Evolutionary conservation across 1,284 basidiomycete genomes (phyloP), one percentile per base, ranked within the genome.

Genomic region (Marasmius sp.): DNA sequence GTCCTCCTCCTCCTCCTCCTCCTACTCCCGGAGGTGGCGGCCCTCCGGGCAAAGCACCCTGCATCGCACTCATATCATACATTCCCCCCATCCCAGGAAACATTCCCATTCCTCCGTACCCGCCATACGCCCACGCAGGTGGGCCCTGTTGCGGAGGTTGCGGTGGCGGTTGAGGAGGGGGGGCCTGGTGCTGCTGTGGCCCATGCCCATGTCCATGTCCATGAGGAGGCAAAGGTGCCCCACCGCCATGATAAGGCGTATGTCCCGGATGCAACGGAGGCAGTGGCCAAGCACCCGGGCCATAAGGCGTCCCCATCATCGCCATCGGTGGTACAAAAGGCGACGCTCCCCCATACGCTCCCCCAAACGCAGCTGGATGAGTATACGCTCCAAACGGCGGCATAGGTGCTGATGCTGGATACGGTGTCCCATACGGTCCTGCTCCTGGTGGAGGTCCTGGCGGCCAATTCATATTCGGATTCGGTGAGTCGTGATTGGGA

Each of bases 51-150:
- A 60, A 47, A 18, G 52, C n/a, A 9, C 16, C 39, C 37, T n/a
- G 34, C 59, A 60, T 54, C 33, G 22, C 22, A 11, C 20, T 38
- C 59, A 60, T 22, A 53, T 52, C 16, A 47, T 60, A 22, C 59
- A 45, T 16, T n/a, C 34, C 49, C 49, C 8, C 9, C 20, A 52
- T 34, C 27, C 8, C 27, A 37, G 50, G 50, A n/a, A 14, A 41
- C 22, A 36, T 33, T 27, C 27, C 27, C 27, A 27, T 27, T 27
- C 27, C 27, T 33, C 11, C 22, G 36, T 39, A 41, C 53, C 14
- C 45, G 16, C 11, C 11, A 20, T 14, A 47, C 45, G n/a, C n/a
- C 11, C n/a, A 16, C 6, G 45, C 11, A 6, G 1, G 11, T 37
- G 52, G 52, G 33, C 34, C 52, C 16, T 36, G 52, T 6, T 18